phyloP scores from a whole-genome alignment of 2,329 filamentous ascomycete genomes.

The Aspergillus terreus region DNA sequence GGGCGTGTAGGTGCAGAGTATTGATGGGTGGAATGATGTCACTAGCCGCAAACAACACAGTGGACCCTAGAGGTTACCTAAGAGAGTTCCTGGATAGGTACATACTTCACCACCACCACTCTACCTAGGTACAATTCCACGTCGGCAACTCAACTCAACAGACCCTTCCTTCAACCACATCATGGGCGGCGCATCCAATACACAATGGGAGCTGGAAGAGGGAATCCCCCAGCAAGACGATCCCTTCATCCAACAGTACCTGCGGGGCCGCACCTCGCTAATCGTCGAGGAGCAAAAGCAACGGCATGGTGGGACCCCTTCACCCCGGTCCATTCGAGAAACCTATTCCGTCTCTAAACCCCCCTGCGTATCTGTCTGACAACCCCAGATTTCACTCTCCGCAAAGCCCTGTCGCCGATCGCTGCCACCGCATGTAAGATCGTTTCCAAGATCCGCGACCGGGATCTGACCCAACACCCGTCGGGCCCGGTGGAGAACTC shows the following conservation, averaged over 20 bases:
- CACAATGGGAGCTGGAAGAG: conserved; percentile 36
- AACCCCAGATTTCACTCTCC: conserved; percentile 26
- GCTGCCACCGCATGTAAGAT: conserved; percentile 75
- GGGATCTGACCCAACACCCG: conserved; percentile 50
- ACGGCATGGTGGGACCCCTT: conserved; percentile 62
- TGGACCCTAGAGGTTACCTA: no score
- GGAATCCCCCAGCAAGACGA: conserved; percentile 54
- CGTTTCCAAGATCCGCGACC: conserved; percentile 71
- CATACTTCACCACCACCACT: no score
- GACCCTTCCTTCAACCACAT: not conserved
- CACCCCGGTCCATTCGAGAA: not conserved
- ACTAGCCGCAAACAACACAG: no score
- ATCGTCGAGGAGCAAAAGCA: conserved; percentile 77
- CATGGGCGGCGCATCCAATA: conserved; percentile 2
- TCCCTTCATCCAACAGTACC: conserved; percentile 77
- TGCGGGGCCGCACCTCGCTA: conserved; percentile 69
- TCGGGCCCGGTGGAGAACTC: conserved; percentile 75
- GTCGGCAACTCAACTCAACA: not conserved
- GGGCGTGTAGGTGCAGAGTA: no score
- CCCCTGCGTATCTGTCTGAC: conserved; percentile 8
- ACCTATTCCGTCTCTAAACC: no score
- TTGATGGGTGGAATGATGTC: no score
- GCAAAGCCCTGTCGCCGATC: conserved; percentile 66
- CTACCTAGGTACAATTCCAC: no score
- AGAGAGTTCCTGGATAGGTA: no score